phyloP scores from a whole-genome alignment of 1,284 basidiomycete genomes.

The Ceratobasidium papillatum region DNA sequence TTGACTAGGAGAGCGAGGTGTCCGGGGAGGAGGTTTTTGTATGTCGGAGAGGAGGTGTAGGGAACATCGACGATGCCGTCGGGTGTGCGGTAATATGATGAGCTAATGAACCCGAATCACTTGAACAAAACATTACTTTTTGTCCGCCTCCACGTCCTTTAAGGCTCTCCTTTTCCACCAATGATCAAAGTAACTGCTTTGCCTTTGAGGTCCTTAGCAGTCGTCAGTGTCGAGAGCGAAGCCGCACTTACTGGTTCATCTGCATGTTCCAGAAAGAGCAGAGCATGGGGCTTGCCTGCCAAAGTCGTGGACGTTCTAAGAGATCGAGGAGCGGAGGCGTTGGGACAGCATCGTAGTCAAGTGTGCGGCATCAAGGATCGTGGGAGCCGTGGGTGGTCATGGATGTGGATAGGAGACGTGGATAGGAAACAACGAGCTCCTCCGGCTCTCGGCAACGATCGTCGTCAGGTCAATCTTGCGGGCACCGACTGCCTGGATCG shows the following conservation, averaged over 20 bases:
- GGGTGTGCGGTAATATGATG: slow-evolving; percentile 51
- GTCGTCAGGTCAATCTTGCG: slow-evolving; percentile 23
- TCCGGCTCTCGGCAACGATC: slow-evolving; percentile 27
- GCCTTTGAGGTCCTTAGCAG: slow-evolving; percentile 85
- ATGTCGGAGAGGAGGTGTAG: slow-evolving; percentile 57
- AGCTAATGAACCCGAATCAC: not conserved
- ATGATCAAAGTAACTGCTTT: slow-evolving; percentile 89
- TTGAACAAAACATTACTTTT: slow-evolving; percentile 65
- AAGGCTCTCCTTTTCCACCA: slow-evolving; percentile 71
- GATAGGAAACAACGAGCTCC: no score
- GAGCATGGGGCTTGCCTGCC: slow-evolving; percentile 61
- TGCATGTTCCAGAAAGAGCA: slow-evolving; percentile 90
- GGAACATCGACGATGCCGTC: slow-evolving; percentile 59
- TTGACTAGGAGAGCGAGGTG: slow-evolving; percentile 58
- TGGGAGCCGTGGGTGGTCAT: not conserved
- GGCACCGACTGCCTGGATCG: not conserved
- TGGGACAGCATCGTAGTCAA: slow-evolving; percentile 5
- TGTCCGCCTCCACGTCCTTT: slow-evolving; percentile 74
- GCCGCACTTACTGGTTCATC: slow-evolving; percentile 83
- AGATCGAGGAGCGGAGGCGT: not conserved
- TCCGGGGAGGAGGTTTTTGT: slow-evolving; percentile 61
- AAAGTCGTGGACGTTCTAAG: slow-evolving; percentile 8
- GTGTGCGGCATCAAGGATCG: not conserved
- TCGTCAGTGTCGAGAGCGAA: slow-evolving; percentile 89
- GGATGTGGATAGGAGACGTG: not conserved